A percentile compares a stretch with the other conserved stretches of the same genome.
Evolutionary conservation across 225 moss, liverwort and hornwort species (phyloP).

Genomic region (Neckera pumila): DNA sequence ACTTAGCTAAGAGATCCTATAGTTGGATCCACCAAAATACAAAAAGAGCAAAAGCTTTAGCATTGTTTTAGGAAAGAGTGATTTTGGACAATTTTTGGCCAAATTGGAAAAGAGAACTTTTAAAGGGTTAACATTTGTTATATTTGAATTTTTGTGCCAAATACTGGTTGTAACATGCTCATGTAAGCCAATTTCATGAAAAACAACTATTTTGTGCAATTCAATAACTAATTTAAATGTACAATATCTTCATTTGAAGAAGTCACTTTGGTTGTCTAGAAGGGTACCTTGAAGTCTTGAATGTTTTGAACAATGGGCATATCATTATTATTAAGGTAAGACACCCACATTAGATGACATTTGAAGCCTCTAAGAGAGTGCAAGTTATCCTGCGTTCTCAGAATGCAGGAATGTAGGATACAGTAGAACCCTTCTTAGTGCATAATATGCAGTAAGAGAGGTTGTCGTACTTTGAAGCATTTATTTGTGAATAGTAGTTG

Average conservation of each 20-base stretch:
- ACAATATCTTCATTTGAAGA: neutral
- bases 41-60: neutral
- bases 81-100: neutral
- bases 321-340: neutral
- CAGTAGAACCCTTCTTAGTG: no score
- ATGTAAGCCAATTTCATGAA: neutral
- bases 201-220: neutral
- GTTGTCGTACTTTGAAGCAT: no score
- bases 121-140: neutral
- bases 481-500: no score
- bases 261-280: neutral
- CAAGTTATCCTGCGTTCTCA: no score
- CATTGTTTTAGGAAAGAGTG: neutral
- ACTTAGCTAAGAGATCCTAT: neutral
- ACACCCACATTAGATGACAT: no score
- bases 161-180: neutral
- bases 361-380: no score
- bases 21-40: fast-evolving
- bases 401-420: no score
- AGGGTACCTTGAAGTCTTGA: neutral
- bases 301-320: neutral
- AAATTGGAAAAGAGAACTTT: neutral
- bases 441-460: no score
- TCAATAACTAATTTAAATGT: neutral
- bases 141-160: neutral